Base-by-base conservation (phyloP, 164 flowering plant species). In the Vitis rupestris region DNA sequence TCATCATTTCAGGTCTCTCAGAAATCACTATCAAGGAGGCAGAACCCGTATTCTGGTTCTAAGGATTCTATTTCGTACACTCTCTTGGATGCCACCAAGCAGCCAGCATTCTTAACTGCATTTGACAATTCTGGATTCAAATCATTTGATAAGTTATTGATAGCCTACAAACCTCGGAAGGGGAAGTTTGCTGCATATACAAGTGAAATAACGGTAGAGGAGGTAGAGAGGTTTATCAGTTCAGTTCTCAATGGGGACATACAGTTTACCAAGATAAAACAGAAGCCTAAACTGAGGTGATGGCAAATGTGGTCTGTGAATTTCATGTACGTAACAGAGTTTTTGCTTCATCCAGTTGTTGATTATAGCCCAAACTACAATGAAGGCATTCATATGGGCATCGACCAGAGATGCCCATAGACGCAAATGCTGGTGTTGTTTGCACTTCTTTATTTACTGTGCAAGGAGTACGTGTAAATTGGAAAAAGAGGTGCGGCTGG, bases 161-260 rank as follows among this genome's bases (percentile, higher is more conserved):
- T 94, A 56, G 97, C 97, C 9, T 94, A 87, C 81, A 94, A 92
- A 76, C 96, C 94, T 31, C 83, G 89, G 64, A 92, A 73, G 75
- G 84, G 82, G 31, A 94, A 86, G 77, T 94, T 83, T 75, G 90
- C 93, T 23, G 73, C 77, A 37, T 86, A 79, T 68, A 50, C 57
- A 1, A 80, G 81, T 13, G 86, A 85, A 37, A 50, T 84, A 47
- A 85, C 78, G 0, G n/a, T 64, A 12, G 97, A 92, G 67, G 90
- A 86, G 55, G 87, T 76, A 0, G 97, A 92, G 82, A 77, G 63
- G 51, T 94, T 94, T 53, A 76, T 94, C 49, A 50, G 91, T 69
- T 84, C 90, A 0, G 88, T 90, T 65, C 85, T 90, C 13, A 87
- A 82, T 72, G 97, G 99, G 7, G 99, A 92, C 61, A 72, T 87